Conservation (phyloP, 2,329 filamentous ascomycete genomes). For the Pseudogymnoascus sp. region DNA sequence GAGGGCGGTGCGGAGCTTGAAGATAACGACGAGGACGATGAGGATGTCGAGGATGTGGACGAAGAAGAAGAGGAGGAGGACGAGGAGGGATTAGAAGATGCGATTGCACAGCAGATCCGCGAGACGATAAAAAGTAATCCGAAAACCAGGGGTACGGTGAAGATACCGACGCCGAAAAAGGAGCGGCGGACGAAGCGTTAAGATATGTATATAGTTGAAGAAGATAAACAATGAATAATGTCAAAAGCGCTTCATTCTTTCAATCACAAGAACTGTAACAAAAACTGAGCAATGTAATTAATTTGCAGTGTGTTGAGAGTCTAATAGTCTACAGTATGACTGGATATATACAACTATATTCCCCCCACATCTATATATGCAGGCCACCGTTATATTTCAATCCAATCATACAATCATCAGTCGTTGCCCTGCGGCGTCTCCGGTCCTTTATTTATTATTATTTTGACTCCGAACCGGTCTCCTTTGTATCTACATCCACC, state of each 20-base stretch:
- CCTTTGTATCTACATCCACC: neutral
- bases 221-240: constrained; percentile 9
- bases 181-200: constrained; percentile 25
- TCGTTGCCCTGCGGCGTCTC: neutral
- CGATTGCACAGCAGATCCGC: constrained; percentile 26
- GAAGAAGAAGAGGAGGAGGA: constrained; percentile 22
- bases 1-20: constrained; percentile 25
- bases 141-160: constrained; percentile 16
- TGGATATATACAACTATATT: constrained; percentile 6
- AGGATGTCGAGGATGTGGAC: constrained; percentile 35
- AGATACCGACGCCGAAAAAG: constrained; percentile 23
- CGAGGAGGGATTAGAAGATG: constrained; percentile 20
- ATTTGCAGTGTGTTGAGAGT: constrained; percentile 6
- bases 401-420: neutral
- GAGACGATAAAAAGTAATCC: constrained; percentile 24
- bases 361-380: constrained; percentile 1
- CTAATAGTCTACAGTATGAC: constrained; percentile 6
- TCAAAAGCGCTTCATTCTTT: neutral
- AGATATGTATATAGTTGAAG: constrained; percentile 4
- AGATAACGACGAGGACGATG: constrained; percentile 33
- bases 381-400: constrained; percentile 2
- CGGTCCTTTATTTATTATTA: neutral
- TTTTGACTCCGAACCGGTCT: neutral
- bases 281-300: neutral
- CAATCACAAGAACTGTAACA: neutral